Percentiles rank a stretch among this genome's conserved stretches.
These are phyloP conservation scores for Rhynchosporium agropyri DNA, from an alignment of 2,329 filamentous ascomycete species.

Conservation along the genomic window DNA sequence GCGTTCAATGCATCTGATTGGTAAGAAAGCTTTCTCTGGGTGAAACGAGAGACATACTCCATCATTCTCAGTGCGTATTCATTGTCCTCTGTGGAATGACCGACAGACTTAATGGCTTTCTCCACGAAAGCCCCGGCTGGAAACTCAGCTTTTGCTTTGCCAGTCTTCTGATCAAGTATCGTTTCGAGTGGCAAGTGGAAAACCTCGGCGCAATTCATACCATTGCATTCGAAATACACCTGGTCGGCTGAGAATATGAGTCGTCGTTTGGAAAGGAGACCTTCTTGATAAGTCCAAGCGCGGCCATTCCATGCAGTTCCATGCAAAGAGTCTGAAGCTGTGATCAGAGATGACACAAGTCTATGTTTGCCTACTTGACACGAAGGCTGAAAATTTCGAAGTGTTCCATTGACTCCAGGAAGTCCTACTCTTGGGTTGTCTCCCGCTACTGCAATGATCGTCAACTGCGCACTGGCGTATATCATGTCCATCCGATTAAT, in stretches of 20 bases:
- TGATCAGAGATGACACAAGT: background rate
- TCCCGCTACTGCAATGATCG: background rate
- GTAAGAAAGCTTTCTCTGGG: conserved; percentile 5
- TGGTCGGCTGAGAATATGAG: conserved; percentile 41
- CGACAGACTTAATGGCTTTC: background rate
- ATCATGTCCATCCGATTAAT: conserved; percentile 3
- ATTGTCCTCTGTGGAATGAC: too few relatives aligned
- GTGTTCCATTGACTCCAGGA: background rate
- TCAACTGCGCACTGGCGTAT: conserved; percentile 3
- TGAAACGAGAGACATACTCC: conserved; percentile 9
- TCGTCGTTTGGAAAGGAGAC: conserved; percentile 33
- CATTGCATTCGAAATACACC: conserved; percentile 35
- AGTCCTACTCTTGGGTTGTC: background rate
- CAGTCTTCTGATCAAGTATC: background rate
- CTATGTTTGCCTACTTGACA: background rate
- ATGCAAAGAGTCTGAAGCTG: background rate
- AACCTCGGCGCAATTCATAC: conserved; percentile 8
- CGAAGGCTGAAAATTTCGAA: background rate
- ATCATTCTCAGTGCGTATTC: conserved; percentile 7
- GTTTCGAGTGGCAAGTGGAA: background rate
- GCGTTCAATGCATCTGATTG: conserved; percentile 17
- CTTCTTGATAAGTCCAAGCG: conserved; percentile 22
- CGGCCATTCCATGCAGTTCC: background rate
- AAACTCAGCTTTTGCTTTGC: background rate
- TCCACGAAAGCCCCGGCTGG: background rate